Evolutionary conservation across 768 basidiomycete species (phyloP).

Genomic region (Trametes meyenii): DNA sequence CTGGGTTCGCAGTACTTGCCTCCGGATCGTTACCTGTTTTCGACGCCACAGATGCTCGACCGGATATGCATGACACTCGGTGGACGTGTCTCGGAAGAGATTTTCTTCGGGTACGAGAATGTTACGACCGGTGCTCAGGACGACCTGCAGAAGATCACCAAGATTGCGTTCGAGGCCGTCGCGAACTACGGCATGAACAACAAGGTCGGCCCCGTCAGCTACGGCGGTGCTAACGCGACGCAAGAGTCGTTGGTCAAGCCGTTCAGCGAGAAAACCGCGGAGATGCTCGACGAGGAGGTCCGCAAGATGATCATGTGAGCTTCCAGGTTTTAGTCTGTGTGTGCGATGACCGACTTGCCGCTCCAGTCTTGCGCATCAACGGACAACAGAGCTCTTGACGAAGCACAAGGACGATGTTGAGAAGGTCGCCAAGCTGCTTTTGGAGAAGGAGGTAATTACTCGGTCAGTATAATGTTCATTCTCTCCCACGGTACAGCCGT

Average conservation of each 20-base stretch:
- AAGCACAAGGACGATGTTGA: conserved; percentile 87
- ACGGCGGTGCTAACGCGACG: conserved; percentile 84
- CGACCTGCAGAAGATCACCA: conserved; percentile 96
- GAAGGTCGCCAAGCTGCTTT: conserved; percentile 85
- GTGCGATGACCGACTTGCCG: conserved; percentile 14
- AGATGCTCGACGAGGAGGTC: conserved; percentile 89
- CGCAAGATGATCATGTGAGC: conserved; percentile 90
- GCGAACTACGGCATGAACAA: conserved; percentile 98
- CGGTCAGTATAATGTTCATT: conserved; percentile 54
- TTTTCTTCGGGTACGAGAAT: conserved; percentile 89
- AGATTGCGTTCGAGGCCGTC: conserved; percentile 95
- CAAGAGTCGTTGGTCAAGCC: conserved; percentile 95
- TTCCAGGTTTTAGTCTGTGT: conserved; percentile 13
- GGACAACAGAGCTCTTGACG: conserved; percentile 81
- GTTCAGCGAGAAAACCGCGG: conserved; percentile 96
- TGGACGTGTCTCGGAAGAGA: conserved; percentile 97
- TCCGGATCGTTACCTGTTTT: conserved; percentile 93
- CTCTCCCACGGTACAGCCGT: neutral
- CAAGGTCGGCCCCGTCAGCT: conserved; percentile 93
- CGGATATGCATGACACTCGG: conserved; percentile 99
- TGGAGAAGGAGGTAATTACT: conserved; percentile 96
- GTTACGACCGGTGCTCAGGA: conserved; percentile 99
- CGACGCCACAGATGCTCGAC: conserved; percentile 92
- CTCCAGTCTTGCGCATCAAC: conserved; percentile 70
- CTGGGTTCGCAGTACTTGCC: conserved; percentile 74